These are phyloP conservation scores for Scleromitrula shiraiana DNA, from an alignment of 2,329 filamentous ascomycete species.

Conservation along the genomic window DNA sequence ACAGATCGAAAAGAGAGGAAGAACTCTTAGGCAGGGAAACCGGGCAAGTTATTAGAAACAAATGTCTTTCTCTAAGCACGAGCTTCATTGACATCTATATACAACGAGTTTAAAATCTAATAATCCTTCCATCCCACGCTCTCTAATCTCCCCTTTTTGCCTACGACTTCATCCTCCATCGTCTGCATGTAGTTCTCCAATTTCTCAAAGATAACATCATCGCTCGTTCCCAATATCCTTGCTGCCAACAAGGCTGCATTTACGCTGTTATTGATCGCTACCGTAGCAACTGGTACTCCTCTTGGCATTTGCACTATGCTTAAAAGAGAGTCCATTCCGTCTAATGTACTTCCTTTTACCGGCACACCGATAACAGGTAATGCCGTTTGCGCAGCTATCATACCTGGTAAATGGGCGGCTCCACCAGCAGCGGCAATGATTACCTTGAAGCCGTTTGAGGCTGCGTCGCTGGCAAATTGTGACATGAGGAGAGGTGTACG, in stretches of 20 bases:
- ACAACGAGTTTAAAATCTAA: conserved; percentile 13
- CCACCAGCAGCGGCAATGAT: conserved; percentile 58
- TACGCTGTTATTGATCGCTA: conserved; percentile 73
- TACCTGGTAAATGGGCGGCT: conserved; percentile 42
- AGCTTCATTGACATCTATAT: too few relatives aligned
- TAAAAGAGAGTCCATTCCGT: conserved; percentile 49
- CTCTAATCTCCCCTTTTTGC: conserved; percentile 50
- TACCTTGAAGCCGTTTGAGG: conserved; percentile 21
- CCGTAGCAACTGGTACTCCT: conserved; percentile 65
- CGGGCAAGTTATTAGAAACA: too few relatives aligned
- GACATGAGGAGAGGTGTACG: conserved; percentile 65
- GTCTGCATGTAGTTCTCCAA: conserved; percentile 54
- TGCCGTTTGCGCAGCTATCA: conserved; percentile 8
- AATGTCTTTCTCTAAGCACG: too few relatives aligned
- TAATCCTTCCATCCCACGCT: conserved; percentile 51
- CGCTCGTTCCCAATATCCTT: conserved; percentile 53
- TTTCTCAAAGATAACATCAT: conserved; percentile 46
- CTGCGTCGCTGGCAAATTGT: conserved; percentile 42
- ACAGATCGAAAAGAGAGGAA: too few relatives aligned
- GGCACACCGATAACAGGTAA: conserved; percentile 72
- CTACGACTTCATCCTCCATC: conserved; percentile 57
- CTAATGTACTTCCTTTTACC: conserved; percentile 64
- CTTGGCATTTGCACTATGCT: conserved; percentile 73
- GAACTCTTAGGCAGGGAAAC: too few relatives aligned
- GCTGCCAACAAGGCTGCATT: conserved; percentile 69